These are phyloP conservation scores for Fraxinus floribunda DNA, from an alignment of 305 asterid genomes.

Conservation along the genomic window DNA sequence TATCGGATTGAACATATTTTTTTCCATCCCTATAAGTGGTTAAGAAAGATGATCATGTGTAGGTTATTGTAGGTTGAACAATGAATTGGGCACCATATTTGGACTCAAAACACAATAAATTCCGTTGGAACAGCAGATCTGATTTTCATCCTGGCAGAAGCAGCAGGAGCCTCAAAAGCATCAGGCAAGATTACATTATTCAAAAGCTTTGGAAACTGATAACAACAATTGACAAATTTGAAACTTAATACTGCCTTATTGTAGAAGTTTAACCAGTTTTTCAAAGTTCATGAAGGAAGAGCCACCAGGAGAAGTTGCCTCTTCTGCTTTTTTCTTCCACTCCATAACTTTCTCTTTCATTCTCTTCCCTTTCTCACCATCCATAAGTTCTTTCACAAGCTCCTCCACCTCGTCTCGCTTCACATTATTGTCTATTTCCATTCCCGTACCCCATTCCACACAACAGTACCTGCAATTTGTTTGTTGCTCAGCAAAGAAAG, in stretches of 20 bases:
- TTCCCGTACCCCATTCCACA: conserved; percentile 42
- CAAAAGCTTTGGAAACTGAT: too few relatives aligned
- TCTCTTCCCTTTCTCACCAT: conserved; percentile 38
- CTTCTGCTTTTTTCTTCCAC: conserved; percentile 41
- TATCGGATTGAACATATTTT: too few relatives aligned
- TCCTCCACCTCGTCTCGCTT: conserved; percentile 38
- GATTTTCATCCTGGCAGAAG: too few relatives aligned
- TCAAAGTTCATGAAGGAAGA: conserved; percentile 37
- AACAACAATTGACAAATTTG: too few relatives aligned
- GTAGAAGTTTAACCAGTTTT: conserved; percentile 21
- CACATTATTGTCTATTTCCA: conserved; percentile 40
- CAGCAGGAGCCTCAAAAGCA: too few relatives aligned
- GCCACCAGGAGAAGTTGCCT: conserved; percentile 28
- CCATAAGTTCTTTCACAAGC: conserved; percentile 41
- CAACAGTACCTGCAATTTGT: conserved; percentile 25
- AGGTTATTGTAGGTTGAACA: too few relatives aligned
- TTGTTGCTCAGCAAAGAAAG: conserved; percentile 28
- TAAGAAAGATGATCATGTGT: too few relatives aligned
- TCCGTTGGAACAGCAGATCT: too few relatives aligned
- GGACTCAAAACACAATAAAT: too few relatives aligned
- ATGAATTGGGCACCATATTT: too few relatives aligned
- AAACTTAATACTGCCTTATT: not conserved
- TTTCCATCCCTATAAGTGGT: too few relatives aligned
- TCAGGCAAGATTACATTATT: too few relatives aligned
- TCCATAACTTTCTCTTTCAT: conserved; percentile 36